Evolutionary conservation across 306 rosid genomes (phyloP).

Genomic region (Phaseolus lunatus): DNA sequence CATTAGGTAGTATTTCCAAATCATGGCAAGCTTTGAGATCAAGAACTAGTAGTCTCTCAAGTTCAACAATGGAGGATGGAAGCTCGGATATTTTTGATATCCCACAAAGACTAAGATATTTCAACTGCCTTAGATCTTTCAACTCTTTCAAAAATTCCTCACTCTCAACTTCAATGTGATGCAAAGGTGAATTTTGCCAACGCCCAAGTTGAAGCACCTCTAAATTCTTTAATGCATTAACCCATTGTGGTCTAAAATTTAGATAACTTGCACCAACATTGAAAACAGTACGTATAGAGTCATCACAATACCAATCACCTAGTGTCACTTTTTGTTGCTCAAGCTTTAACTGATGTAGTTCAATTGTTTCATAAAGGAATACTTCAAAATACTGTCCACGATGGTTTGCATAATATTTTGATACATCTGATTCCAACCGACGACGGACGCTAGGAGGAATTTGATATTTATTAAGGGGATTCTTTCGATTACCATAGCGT

Average conservation of each 20-base stretch:
- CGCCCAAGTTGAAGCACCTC: neutral
- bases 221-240: rapidly evolving
- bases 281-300: neutral
- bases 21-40: neutral
- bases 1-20: neutral
- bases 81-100: neutral
- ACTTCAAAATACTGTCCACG: too few relatives aligned
- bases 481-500: neutral
- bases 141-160: neutral
- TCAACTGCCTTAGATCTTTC: neutral
- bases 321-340: neutral
- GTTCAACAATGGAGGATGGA: neutral
- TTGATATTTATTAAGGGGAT: neutral
- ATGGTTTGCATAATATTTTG: too few relatives aligned
- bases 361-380: too few relatives aligned
- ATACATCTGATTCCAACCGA: neutral
- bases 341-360: neutral
- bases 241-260: neutral
- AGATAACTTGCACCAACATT: neutral
- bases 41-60: neutral
- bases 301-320: neutral
- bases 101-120: neutral
- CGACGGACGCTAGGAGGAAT: slow-evolving; percentile 20
- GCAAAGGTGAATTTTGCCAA: neutral
- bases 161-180: neutral